phyloP scores from a whole-genome alignment of 371 early-diverging fungal genomes.

The Rhizopus arrhizus region DNA sequence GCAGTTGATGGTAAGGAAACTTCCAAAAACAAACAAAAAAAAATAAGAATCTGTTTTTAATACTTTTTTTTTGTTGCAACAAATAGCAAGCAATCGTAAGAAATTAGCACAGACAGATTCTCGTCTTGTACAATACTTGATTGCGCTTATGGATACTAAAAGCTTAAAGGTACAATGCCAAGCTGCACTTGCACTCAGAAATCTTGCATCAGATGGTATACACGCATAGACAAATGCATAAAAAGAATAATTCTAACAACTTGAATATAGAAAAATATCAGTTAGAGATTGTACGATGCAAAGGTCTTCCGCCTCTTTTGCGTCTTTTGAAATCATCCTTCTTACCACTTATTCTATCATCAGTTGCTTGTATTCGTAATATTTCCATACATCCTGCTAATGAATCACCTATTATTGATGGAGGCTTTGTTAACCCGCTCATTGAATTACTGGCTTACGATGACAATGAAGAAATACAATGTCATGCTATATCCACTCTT shows the following conservation, averaged over 20 bases:
- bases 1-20: slow-evolving; percentile 79
- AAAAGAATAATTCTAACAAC: not conserved
- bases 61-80: not conserved
- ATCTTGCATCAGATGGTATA: slow-evolving; percentile 83
- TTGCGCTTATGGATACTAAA: slow-evolving; percentile 79
- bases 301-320: slow-evolving; percentile 76
- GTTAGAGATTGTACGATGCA: slow-evolving; percentile 76
- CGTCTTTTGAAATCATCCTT: slow-evolving; percentile 78
- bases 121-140: slow-evolving; percentile 74
- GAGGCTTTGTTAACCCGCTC: slow-evolving; percentile 79
- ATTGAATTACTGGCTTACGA: slow-evolving; percentile 72
- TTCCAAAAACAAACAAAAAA: not conserved
- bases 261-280: slow-evolving; percentile 80
- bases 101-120: slow-evolving; percentile 80
- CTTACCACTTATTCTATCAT: slow-evolving; percentile 79
- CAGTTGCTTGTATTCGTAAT: slow-evolving; percentile 91
- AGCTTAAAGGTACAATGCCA: slow-evolving; percentile 88
- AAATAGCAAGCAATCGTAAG: slow-evolving; percentile 64
- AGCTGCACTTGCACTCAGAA: slow-evolving; percentile 87
- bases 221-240: not conserved
- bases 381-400: slow-evolving; percentile 89
- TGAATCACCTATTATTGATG: slow-evolving; percentile 83
- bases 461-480: slow-evolving; percentile 83
- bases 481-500: slow-evolving; percentile 85
- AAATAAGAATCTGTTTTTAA: not conserved